phyloP scores from a whole-genome alignment of 2,329 filamentous ascomycete species.

The Fusarium tjaetaba region DNA sequence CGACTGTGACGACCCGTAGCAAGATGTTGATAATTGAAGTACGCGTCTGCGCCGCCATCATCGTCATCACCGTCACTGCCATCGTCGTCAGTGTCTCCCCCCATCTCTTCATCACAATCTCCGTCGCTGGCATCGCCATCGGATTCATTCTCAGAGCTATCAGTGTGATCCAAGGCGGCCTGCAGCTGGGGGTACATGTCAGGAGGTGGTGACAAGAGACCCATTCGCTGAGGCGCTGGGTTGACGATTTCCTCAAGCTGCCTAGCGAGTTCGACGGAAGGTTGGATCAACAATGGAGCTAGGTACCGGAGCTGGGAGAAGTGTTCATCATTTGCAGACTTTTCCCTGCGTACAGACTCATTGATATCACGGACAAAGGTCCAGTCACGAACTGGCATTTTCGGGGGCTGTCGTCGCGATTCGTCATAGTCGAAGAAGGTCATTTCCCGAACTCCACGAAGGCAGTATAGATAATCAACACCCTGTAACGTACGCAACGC shows the following conservation, averaged over 20 bases:
- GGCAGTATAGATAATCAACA: conserved; percentile 54
- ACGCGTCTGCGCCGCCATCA: not conserved
- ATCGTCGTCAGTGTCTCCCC: not conserved
- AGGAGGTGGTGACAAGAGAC: conserved; percentile 2
- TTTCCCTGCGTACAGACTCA: conserved; percentile 35
- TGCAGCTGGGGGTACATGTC: conserved; percentile 11
- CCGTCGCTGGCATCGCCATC: not conserved
- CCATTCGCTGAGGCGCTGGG: not conserved
- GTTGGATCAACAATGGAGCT: conserved; percentile 27
- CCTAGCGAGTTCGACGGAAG: not conserved
- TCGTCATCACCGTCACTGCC: not conserved
- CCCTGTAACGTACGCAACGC: conserved; percentile 56
- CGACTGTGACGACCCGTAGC: not conserved
- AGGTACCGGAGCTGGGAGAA: conserved; percentile 37
- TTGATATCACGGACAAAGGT: conserved; percentile 45
- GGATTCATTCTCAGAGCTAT: not conserved
- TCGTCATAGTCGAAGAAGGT: conserved; percentile 54
- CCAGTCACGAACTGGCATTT: conserved; percentile 42
- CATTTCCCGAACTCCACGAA: conserved; percentile 56
- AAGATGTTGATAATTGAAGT: not conserved
- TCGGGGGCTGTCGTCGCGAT: not conserved
- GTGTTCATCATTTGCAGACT: not conserved
- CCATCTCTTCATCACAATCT: not conserved
- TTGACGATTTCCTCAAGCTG: not conserved
- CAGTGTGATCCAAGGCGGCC: not conserved